Evolutionary conservation across 345 rosid genomes (phyloP).

Genomic region (Citrus sp.): DNA sequence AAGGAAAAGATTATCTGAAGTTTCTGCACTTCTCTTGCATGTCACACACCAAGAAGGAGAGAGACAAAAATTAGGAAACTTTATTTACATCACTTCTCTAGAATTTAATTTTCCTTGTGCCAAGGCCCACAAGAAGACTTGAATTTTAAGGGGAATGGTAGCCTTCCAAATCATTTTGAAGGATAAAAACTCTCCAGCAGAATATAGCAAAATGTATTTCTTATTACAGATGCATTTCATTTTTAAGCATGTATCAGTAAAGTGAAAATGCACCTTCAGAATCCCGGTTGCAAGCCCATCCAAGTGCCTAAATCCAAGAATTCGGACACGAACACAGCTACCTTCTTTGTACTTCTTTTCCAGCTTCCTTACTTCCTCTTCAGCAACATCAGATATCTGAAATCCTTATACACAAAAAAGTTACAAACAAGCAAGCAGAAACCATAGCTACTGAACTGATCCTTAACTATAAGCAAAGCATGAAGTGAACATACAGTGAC

Average conservation of each 20-base stretch:
- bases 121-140: no score
- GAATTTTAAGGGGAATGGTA: no score
- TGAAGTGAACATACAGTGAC: constrained; percentile 59
- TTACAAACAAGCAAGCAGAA: constrained; percentile 16
- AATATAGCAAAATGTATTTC: not conserved
- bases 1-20: no score
- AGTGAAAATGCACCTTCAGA: constrained; percentile 54
- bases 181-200: no score
- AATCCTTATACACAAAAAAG: constrained; percentile 5
- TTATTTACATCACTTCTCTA: no score
- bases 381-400: constrained; percentile 84
- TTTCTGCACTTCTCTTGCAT: no score
- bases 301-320: constrained; percentile 78
- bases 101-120: no score
- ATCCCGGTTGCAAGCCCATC: constrained; percentile 93
- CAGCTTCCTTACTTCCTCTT: constrained; percentile 67
- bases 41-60: no score
- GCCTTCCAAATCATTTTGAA: no score
- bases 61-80: no score
- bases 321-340: constrained; percentile 72
- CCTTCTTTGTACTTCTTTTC: constrained; percentile 85
- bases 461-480: constrained; percentile 1
- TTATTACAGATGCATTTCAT: constrained; percentile 3
- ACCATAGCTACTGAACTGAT: constrained; percentile 1
- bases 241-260: not conserved